Base-by-base conservation (phyloP, 306 rosid genomes). In the Malus fusca region DNA sequence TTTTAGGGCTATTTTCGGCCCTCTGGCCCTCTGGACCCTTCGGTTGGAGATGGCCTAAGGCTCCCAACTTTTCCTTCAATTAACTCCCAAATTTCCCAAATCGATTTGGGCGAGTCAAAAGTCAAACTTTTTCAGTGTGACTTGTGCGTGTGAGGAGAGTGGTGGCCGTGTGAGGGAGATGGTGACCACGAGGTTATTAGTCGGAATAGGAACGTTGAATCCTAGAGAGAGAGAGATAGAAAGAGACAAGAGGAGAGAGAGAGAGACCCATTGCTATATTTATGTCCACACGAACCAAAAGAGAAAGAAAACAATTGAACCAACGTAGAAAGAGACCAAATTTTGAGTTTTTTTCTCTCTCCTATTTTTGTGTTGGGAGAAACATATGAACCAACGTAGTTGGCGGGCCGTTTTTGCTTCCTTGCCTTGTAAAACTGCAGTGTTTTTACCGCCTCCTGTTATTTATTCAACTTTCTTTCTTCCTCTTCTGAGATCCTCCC, bases 381-480 rank as follows among this genome's bases (percentile, higher is more conserved):
- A 28, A 61, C 69, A 26, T 62, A 62, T 28, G 70, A 19, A 43
- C 69, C 77, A 28, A 74, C 77, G 69, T 5, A 7, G 60, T 62
- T 44, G 77, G 70, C 69, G 77, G 70, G 46, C 77, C 77, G 77
- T 66, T 52, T 74, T 62, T 62, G 70, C 61, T 62, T 74, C 70
- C 1, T 74, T 62, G 77, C 77, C 77, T 46, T 43, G 69, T 74
- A 74, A 74, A 74, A 26, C 61, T 44, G 66, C 77, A 62, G 77
- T 44, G 70, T 26, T 11, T 30, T 31, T 44, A 61, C 69, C 70
- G 28, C 30, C 17, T 11, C 21, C 46, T 74, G 44, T 73, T 43
- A 74, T 43, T 25, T 23, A 23, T 55, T 17, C 12, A 42, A 73
- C 43, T 43, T 6, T 19, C 11, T 26, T 23, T 72, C 23, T 42